phyloP scores from a whole-genome alignment of 106 monocot genomes.

The Dendrobium catenatum region DNA sequence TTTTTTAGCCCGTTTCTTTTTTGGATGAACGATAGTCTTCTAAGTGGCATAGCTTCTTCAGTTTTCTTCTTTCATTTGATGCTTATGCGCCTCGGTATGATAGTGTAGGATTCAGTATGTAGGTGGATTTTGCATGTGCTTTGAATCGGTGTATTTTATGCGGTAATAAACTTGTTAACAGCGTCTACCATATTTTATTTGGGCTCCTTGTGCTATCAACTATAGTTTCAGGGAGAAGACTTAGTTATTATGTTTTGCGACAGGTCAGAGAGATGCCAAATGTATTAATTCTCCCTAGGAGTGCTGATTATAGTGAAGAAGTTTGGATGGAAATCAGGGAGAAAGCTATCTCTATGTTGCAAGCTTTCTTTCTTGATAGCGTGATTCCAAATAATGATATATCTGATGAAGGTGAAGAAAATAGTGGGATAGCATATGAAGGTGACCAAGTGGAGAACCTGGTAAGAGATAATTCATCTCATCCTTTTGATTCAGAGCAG shows the following conservation, averaged over 20 bases:
- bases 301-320: slow-evolving; percentile 99
- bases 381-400: slow-evolving; percentile 61
- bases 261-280: slow-evolving; percentile 99
- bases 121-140: neutral
- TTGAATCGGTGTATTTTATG: neutral
- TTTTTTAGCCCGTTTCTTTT: too few relatives aligned
- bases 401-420: slow-evolving; percentile 71
- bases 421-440: slow-evolving; percentile 46
- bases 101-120: neutral
- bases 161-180: neutral
- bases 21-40: too few relatives aligned
- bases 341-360: slow-evolving; percentile 74
- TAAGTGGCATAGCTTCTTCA: too few relatives aligned
- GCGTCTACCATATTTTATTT: neutral
- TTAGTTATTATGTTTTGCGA: slow-evolving; percentile 6
- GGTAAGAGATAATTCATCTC: slow-evolving; percentile 35
- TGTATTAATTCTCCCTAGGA: slow-evolving; percentile 89
- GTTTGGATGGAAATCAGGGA: slow-evolving; percentile 98
- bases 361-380: slow-evolving; percentile 76
- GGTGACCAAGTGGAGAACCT: slow-evolving; percentile 40
- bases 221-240: neutral
- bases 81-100: too few relatives aligned
- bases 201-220: neutral
- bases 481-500: slow-evolving; percentile 26
- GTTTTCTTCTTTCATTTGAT: too few relatives aligned